Evolutionary conservation across 306 rosid species (phyloP).

Genomic region (Lablab purpureus): DNA sequence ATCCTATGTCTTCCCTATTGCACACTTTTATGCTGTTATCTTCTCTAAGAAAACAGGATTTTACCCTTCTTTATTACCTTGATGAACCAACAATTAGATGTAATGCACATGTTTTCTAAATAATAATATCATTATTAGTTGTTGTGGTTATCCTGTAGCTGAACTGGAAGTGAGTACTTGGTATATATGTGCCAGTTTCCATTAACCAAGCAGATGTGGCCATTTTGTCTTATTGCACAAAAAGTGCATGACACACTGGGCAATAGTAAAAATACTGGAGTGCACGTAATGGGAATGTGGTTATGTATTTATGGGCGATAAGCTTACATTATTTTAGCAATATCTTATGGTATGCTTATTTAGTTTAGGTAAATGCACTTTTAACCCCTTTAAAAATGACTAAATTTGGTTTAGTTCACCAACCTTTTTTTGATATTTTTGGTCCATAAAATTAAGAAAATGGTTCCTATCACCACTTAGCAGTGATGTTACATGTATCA

Average conservation of each 20-base stretch:
- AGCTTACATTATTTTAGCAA: neutral
- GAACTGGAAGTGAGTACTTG: neutral
- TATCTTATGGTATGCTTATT: neutral
- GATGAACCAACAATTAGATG: neutral
- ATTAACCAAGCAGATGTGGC: neutral
- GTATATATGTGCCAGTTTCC: neutral
- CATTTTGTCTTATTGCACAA: neutral
- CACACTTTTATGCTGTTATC: slow-evolving; percentile 2
- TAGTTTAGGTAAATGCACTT: neutral
- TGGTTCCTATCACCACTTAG: neutral
- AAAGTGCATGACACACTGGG: neutral
- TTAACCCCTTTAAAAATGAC: neutral
- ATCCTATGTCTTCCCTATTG: slow-evolving; percentile 18
- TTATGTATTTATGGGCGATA: neutral
- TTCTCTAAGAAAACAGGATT: neutral
- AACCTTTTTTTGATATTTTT: too few relatives aligned
- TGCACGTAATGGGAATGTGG: neutral
- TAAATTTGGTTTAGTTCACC: too few relatives aligned
- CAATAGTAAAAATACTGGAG: neutral
- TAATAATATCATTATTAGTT: slow-evolving; percentile 6
- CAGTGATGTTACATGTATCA: too few relatives aligned
- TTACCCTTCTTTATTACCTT: neutral
- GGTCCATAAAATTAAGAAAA: too few relatives aligned
- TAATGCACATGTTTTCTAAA: slow-evolving; percentile 14
- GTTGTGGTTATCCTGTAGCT: neutral